Evolutionary conservation across 805 yeast genomes (phyloP).

Genomic region (Starmerella cellae): DNA sequence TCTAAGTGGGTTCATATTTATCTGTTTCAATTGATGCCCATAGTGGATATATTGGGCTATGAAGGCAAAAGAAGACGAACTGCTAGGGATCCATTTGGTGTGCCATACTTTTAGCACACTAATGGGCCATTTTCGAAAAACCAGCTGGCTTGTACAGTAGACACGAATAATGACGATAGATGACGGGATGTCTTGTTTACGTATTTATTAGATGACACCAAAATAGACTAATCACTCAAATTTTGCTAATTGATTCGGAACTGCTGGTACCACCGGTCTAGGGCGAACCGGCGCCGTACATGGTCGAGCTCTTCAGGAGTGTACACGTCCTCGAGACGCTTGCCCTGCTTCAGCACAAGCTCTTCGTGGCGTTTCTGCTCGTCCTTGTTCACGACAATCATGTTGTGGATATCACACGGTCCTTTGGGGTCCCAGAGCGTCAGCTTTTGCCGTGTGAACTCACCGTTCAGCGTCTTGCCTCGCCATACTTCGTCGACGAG

Average conservation of each 20-base stretch:
- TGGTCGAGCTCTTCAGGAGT: constrained; percentile 41
- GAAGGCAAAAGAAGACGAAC: too few relatives aligned
- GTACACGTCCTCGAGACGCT: constrained; percentile 50
- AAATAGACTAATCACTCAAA: too few relatives aligned
- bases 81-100: too few relatives aligned
- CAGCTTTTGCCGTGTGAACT: constrained; percentile 62
- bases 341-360: constrained; percentile 57
- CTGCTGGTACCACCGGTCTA: constrained; percentile 61
- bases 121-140: too few relatives aligned
- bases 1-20: too few relatives aligned
- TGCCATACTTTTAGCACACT: too few relatives aligned
- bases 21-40: too few relatives aligned
- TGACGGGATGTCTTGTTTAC: too few relatives aligned
- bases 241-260: constrained; percentile 33
- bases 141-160: too few relatives aligned
- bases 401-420: constrained; percentile 59
- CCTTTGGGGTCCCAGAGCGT: constrained; percentile 69
- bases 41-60: too few relatives aligned
- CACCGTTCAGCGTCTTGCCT: constrained; percentile 83
- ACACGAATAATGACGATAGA: too few relatives aligned
- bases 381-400: constrained; percentile 76
- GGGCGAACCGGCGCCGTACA: constrained; percentile 50
- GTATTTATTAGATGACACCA: too few relatives aligned
- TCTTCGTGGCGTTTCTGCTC: constrained; percentile 75
- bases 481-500: constrained; percentile 83